Conservation (phyloP, 2,329 filamentous ascomycete genomes). For the Exophiala aquamarina region DNA sequence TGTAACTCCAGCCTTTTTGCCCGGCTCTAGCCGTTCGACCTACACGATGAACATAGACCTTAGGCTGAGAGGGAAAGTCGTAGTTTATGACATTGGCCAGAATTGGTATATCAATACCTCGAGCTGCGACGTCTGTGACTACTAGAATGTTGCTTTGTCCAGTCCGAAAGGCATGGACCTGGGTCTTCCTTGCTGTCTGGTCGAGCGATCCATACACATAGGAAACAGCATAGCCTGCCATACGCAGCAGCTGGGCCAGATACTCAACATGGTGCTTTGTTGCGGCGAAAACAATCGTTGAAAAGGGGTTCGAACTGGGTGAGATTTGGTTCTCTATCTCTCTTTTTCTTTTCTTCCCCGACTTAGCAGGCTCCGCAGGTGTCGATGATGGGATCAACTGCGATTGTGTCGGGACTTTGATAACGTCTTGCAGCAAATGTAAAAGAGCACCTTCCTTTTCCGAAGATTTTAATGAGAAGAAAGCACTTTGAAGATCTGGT, state of each 20-base stretch:
- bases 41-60: slow-evolving; percentile 94
- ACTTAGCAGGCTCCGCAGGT: slow-evolving; percentile 44
- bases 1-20: slow-evolving; percentile 91
- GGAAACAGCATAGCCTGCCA: slow-evolving; percentile 83
- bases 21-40: slow-evolving; percentile 94
- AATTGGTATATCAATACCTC: slow-evolving; percentile 96
- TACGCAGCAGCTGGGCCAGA: slow-evolving; percentile 72
- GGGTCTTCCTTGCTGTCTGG: slow-evolving; percentile 86
- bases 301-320: slow-evolving; percentile 66
- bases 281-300: slow-evolving; percentile 90
- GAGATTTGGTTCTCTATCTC: slow-evolving; percentile 51
- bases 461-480: slow-evolving; percentile 86
- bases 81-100: slow-evolving; percentile 98
- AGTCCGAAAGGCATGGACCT: slow-evolving; percentile 84
- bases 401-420: slow-evolving; percentile 76
- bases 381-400: slow-evolving; percentile 46
- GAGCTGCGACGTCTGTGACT: slow-evolving; percentile 92
- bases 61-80: slow-evolving; percentile 94
- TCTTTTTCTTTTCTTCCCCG: slow-evolving; percentile 47
- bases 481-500: slow-evolving; percentile 90
- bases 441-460: slow-evolving; percentile 93
- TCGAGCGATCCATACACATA: slow-evolving; percentile 95
- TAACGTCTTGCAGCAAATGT: slow-evolving; percentile 85
- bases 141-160: slow-evolving; percentile 88
- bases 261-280: slow-evolving; percentile 99